phyloP scores from a whole-genome alignment of 495 filamentous ascomycete species.

The Bathelium albidoporum region DNA sequence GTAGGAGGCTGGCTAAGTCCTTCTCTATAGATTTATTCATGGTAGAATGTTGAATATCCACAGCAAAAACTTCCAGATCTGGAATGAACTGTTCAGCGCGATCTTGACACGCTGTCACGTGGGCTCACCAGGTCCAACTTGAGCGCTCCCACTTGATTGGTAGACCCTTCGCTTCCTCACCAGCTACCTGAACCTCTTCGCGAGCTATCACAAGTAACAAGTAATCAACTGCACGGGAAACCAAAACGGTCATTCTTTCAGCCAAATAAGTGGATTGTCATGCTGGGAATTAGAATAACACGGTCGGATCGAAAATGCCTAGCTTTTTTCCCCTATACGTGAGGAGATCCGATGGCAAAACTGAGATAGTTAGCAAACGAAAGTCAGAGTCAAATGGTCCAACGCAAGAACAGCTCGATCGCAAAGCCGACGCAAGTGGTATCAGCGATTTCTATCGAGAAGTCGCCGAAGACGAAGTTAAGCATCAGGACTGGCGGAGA shows the following conservation, averaged over 20 bases:
- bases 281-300: neutral
- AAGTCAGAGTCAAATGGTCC: slow-evolving; percentile 36
- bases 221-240: neutral
- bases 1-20: slow-evolving; percentile 63
- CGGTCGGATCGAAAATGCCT: slow-evolving; percentile 13
- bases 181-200: neutral
- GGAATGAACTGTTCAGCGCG: neutral
- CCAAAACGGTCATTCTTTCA: neutral
- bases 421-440: slow-evolving; percentile 37
- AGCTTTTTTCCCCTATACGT: slow-evolving; percentile 32
- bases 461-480: slow-evolving; percentile 32
- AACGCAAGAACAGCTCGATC: slow-evolving; percentile 35
- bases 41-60: neutral
- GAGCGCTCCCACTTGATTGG: neutral
- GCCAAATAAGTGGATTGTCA: neutral
- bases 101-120: neutral
- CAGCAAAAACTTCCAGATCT: neutral
- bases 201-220: no score
- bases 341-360: slow-evolving; percentile 34
- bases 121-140: neutral
- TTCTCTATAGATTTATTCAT: slow-evolving; percentile 73
- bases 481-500: slow-evolving; percentile 43
- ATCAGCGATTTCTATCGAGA: slow-evolving; percentile 38
- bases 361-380: slow-evolving; percentile 23
- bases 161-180: neutral